phyloP scores from a whole-genome alignment of 192 early-diverging fungal species.

The Backusella westeae region DNA sequence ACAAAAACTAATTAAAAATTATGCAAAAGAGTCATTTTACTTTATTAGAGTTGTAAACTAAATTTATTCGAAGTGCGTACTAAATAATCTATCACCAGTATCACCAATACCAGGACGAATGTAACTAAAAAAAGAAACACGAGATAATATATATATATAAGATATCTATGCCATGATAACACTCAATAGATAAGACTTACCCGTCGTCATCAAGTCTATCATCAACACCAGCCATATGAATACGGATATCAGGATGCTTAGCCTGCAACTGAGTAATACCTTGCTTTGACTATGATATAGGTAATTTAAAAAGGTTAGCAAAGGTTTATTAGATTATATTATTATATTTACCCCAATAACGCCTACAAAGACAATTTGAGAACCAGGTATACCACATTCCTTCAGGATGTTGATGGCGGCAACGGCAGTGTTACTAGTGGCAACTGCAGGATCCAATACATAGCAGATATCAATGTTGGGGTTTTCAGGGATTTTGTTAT shows the following conservation, averaged over 20 bases:
- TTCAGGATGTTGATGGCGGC: constrained; percentile 75
- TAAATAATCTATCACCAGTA: constrained; percentile 61
- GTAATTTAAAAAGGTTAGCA: not conserved
- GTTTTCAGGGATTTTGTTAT: constrained; percentile 80
- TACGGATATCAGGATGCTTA: constrained; percentile 53
- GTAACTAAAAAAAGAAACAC: constrained; percentile 12
- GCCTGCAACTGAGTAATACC: constrained; percentile 32
- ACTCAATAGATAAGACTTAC: constrained; percentile 25
- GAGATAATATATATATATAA: constrained; percentile 11
- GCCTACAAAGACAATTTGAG: constrained; percentile 67
- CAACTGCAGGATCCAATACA: constrained; percentile 82
- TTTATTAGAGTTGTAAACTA: not conserved
- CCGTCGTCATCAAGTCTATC: constrained; percentile 54
- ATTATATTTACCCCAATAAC: constrained; percentile 47
- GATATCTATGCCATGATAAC: not conserved
- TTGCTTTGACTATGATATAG: constrained; percentile 27
- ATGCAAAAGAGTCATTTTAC: not conserved
- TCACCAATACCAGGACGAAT: constrained; percentile 57
- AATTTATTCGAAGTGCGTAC: not conserved
- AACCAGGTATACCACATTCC: constrained; percentile 69
- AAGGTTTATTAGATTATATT: constrained; percentile 5
- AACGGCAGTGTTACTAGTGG: constrained; percentile 73
- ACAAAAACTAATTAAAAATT: not conserved
- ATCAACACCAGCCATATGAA: constrained; percentile 59
- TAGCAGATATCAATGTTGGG: constrained; percentile 68